Base-by-base conservation (phyloP, 2,329 filamentous ascomycete species). In the Fusarium sp. region DNA sequence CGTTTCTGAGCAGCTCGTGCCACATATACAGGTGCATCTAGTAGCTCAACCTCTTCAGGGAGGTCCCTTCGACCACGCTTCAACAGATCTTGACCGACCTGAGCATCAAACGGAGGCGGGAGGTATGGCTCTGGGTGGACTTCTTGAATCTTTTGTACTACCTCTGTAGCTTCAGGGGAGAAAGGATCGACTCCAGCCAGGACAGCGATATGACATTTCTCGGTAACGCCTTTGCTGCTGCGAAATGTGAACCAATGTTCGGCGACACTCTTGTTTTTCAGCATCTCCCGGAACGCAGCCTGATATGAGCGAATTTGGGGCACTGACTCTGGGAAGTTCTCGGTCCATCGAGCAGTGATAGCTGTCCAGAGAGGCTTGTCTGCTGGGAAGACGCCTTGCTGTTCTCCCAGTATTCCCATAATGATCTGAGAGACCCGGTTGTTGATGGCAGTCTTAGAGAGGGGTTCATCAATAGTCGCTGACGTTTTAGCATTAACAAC, bases 11-110 rank as follows among this genome's bases (percentile, higher is more conserved):
- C 75, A 47, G 75, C 57, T 64, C 80, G 78, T 11, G 78, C 77
- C n/a, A 74, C 78, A 71, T 87, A 87, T 27, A 85, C 82, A 4
- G 84, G 84, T 3, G 84, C 84, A 51, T 81, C 79, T 27, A 87
- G 72, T n/a, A 81, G 78, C 35, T 84, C 83, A 19, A 87, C 79
- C 49, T 83, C 82, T 11, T 79, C 73, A 4, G 78, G 77, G 47
- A 82, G 78, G 67, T 75, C 69, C 56, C 81, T 76, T 53, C 80
- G 76, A 45, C 79, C 77, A 11, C 75, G 75, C 45, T 75, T 77
- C 25, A 56, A 41, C 10, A 67, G 10, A 14, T 67, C 63, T 5
- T 45, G 46, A 14, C 65, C 70, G 23, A 57, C 55, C 25, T 67
- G 59, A 9, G 62, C 37, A 20, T 62, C 53, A 15, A 76, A 76